Evolutionary conservation across 2,329 filamentous ascomycete genomes (phyloP).

Genomic region (Aspergillus costaricaensis): DNA sequence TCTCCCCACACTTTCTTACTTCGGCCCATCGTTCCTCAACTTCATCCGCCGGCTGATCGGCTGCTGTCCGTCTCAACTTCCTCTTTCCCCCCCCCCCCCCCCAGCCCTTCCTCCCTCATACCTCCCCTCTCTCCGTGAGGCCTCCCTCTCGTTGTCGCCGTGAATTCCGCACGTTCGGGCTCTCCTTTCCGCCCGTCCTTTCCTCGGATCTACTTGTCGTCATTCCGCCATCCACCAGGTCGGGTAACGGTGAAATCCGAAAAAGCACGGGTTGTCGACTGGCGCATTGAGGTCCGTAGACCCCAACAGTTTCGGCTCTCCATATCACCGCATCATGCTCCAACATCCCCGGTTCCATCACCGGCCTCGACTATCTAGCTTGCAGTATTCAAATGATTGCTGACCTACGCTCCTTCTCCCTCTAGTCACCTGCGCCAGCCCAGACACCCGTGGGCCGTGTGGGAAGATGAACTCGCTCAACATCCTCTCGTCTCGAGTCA

Average conservation of each 20-base stretch:
- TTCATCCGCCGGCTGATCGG: conserved; percentile 3
- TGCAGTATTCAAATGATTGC: conserved; percentile 10
- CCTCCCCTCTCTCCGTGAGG: not conserved
- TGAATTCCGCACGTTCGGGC: not conserved
- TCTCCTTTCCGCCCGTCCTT: conserved; percentile 1
- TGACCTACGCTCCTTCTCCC: conserved; percentile 22
- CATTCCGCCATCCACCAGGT: conserved; percentile 9
- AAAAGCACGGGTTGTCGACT: conserved; percentile 36
- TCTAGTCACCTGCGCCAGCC: conserved; percentile 40
- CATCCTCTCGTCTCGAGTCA: conserved; percentile 83
- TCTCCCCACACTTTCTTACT: conserved; percentile 12
- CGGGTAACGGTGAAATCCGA: conserved; percentile 19
- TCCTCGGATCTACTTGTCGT: conserved; percentile 4
- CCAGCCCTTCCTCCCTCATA: not conserved
- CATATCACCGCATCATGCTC: conserved; percentile 15
- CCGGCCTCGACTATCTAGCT: conserved; percentile 4
- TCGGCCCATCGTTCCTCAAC: conserved; percentile 8
- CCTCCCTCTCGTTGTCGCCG: not conserved
- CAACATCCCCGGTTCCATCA: conserved; percentile 18
- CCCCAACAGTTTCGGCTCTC: conserved; percentile 8
- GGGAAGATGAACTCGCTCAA: conserved; percentile 94
- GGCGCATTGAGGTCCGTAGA: conserved; percentile 44
- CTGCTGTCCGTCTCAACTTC: conserved; percentile 2
- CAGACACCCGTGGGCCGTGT: conserved; percentile 50
- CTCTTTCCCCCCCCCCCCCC: not conserved